Conservation (phyloP, 106 monocot genomes). For the Allium fistulosum region DNA sequence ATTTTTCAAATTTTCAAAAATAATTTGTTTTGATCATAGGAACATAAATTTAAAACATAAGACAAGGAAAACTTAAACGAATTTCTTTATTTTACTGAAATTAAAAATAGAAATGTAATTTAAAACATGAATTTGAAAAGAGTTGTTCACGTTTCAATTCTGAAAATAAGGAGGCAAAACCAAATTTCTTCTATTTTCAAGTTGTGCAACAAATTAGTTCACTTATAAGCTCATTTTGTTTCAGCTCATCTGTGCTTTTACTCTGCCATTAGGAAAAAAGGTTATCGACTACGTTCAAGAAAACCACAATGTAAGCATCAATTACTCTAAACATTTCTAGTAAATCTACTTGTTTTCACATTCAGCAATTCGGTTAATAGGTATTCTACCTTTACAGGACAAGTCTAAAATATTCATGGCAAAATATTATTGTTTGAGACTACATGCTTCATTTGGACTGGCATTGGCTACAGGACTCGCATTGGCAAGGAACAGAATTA, state of each 20-base stretch:
- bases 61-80: too few relatives aligned
- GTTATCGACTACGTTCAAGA: slow-evolving; percentile 55
- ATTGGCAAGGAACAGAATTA: slow-evolving; percentile 35
- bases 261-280: slow-evolving; percentile 53
- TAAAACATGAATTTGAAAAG: too few relatives aligned
- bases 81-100: too few relatives aligned
- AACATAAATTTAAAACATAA: too few relatives aligned
- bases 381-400: slow-evolving; percentile 38
- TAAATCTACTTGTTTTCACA: background rate
- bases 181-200: too few relatives aligned
- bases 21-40: too few relatives aligned
- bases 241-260: slow-evolving; percentile 54
- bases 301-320: slow-evolving; percentile 55
- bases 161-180: too few relatives aligned
- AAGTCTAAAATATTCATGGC: slow-evolving; percentile 85
- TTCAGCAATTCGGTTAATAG: background rate
- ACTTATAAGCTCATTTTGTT: background rate
- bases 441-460: slow-evolving; percentile 75
- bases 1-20: too few relatives aligned
- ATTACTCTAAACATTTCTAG: background rate
- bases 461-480: slow-evolving; percentile 62
- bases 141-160: too few relatives aligned
- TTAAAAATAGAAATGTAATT: too few relatives aligned
- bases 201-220: too few relatives aligned
- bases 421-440: slow-evolving; percentile 82